Percentiles rank a stretch among this genome's conserved stretches.
phyloP scores from a whole-genome alignment of 352 stramenopile genomes.

The Discostella stelligera region DNA sequence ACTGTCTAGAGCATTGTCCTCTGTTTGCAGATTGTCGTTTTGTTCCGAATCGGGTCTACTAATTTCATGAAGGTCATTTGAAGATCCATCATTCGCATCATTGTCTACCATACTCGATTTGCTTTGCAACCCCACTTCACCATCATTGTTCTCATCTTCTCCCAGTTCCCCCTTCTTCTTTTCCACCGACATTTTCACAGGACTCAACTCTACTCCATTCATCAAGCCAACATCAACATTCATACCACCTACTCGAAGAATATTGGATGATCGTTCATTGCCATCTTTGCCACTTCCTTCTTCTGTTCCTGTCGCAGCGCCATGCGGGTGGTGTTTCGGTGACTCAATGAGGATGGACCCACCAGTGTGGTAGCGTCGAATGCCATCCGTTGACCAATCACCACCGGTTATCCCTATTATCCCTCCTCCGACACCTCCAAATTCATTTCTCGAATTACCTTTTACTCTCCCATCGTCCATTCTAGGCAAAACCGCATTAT shows the following conservation, averaged over 20 bases:
- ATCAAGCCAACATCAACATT: slow-evolving; percentile 31
- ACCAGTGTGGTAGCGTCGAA: slow-evolving; percentile 46
- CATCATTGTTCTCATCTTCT: background rate
- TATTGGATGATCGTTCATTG: background rate
- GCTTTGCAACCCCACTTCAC: background rate
- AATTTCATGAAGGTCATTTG: background rate
- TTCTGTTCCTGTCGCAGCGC: too few species aligned
- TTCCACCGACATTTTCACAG: background rate
- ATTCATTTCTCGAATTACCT: background rate
- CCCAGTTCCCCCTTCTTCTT: background rate
- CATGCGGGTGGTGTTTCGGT: too few species aligned
- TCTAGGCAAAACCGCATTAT: too few species aligned
- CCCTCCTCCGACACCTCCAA: background rate
- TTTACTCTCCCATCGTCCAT: background rate
- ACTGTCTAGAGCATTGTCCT: background rate
- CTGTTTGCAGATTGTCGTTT: background rate
- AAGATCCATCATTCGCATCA: background rate
- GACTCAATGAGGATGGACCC: background rate
- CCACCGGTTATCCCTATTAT: slow-evolving; percentile 27
- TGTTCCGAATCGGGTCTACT: background rate
- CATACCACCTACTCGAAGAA: slow-evolving; percentile 30
- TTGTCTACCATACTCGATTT: slow-evolving; percentile 7
- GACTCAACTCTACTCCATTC: slow-evolving; percentile 30
- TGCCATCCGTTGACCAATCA: slow-evolving; percentile 43
- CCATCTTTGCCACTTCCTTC: background rate